Base-by-base conservation (phyloP, 176 grass and related monocot genomes). In the Oryza officinalis region DNA sequence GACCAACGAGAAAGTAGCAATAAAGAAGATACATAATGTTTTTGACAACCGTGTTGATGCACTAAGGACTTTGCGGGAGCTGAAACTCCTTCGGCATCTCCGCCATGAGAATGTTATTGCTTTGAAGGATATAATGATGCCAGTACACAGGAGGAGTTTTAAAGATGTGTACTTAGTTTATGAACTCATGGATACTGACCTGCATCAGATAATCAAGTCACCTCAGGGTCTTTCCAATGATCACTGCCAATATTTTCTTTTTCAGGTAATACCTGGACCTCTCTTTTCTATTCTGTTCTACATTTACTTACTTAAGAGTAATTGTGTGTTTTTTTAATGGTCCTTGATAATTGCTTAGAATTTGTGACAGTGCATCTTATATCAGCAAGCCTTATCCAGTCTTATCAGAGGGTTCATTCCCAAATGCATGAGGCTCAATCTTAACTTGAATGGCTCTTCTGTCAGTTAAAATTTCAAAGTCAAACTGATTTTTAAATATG, bases 41-140 rank as follows among this genome's bases (percentile, higher is more conserved):
- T 93, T 93, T 7, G 91, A 93, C 78, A 90, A 93, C 50, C 84
- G 84, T 71, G 81, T 93, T 38, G 85, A 90, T 85, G 91, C 91
- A 57, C 72, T 93, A 64, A 85, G 91, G 59, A 90, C 88, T 28
- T 78, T 93, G 72, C 80, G 88, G 45, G 91, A 93, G 84, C 71
- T 93, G 27, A 93, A 90, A 81, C 87, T 93, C 38, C 91, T 93
- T 14, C 80, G 88, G 44, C 88, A 93, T 90, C 76, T 93, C 60
- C 87, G 68, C 33, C 88, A 93, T 13, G 87, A 93, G 40, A 93
- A 93, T 90, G 88, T 93, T 38, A 93, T 93, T 82, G 85, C 88
- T 73, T 20, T 93, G 76, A 93, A 93, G 77, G 91, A 93, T 76
- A 90, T 93, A 86, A 93, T 93, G 91, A 93, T 87, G 91, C 91